These are phyloP conservation scores for Aspergillus spinulosporus DNA, from an alignment of 2,329 filamentous ascomycete species.

Conservation along the genomic window DNA sequence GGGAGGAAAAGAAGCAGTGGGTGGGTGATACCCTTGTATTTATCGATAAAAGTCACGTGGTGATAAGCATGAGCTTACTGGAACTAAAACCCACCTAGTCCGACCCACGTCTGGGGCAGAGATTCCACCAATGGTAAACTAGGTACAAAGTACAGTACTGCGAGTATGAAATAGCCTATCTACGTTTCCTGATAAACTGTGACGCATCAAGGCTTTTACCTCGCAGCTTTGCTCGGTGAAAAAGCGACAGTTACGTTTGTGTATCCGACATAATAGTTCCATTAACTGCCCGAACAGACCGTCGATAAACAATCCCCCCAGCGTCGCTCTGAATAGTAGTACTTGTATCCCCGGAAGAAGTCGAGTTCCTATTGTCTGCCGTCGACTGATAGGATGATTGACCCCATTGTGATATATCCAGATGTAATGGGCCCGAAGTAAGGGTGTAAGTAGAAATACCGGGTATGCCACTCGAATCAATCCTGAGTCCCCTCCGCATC, in stretches of 20 bases:
- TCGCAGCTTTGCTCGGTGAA: too few species aligned
- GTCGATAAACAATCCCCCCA: slow-evolving; percentile 24
- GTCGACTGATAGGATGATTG: slow-evolving; percentile 29
- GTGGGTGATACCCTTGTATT: slow-evolving; percentile 5
- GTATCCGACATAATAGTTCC: slow-evolving; percentile 28
- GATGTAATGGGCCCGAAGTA: slow-evolving; percentile 28
- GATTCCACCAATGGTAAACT: not conserved
- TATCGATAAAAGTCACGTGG: slow-evolving; percentile 22
- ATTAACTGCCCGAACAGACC: slow-evolving; percentile 29
- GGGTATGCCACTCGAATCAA: slow-evolving; percentile 41
- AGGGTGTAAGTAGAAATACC: slow-evolving; percentile 63
- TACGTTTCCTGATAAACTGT: too few species aligned
- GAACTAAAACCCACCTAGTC: not conserved
- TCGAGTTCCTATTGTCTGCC: slow-evolving; percentile 23
- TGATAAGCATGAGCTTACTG: slow-evolving; percentile 13
- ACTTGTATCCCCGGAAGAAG: slow-evolving; percentile 31
- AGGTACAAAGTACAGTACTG: too few species aligned
- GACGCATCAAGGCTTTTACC: too few species aligned
- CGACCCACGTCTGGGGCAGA: not conserved
- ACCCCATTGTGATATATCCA: slow-evolving; percentile 33
- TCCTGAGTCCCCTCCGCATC: slow-evolving; percentile 53
- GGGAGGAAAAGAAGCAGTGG: not conserved
- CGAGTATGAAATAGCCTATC: too few species aligned
- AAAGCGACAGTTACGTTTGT: not conserved
- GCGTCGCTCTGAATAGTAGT: slow-evolving; percentile 28